These are phyloP conservation scores for Cyberlindnera petersonii DNA, from an alignment of 805 yeast species.

Conservation along the genomic window DNA sequence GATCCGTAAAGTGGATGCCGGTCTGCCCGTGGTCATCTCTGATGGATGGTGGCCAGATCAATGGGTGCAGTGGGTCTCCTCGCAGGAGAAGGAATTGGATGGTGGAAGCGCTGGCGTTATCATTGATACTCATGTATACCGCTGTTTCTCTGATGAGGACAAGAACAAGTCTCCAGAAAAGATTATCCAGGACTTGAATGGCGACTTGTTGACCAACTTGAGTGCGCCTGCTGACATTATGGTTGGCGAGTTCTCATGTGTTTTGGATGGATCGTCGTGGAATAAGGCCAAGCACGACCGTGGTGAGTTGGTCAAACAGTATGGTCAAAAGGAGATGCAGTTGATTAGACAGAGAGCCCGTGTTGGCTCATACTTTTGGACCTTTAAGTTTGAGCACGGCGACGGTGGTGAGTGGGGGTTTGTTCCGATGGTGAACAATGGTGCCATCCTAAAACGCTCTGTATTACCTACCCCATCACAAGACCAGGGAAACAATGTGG, in stretches of 20 bases:
- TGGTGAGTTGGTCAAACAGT: conserved; percentile 51
- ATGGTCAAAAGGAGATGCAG: conserved; percentile 53
- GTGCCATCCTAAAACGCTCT: conserved; percentile 43
- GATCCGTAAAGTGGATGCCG: conserved; percentile 51
- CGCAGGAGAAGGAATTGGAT: conserved; percentile 34
- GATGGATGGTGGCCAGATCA: conserved; percentile 93
- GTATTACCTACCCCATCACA: conserved; percentile 35
- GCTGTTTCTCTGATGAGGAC: conserved; percentile 80
- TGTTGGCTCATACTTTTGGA: conserved; percentile 87
- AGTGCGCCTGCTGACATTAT: conserved; percentile 58
- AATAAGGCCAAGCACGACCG: conserved; percentile 43
- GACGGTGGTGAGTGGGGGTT: conserved; percentile 98
- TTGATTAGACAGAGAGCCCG: conserved; percentile 50
- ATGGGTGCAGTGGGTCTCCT: conserved; percentile 61
- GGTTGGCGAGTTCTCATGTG: conserved; percentile 91
- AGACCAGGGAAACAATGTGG: conserved; percentile 37
- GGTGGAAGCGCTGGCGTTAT: conserved; percentile 52
- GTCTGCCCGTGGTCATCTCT: conserved; percentile 72
- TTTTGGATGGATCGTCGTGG: conserved; percentile 77
- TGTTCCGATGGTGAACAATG: conserved; percentile 64
- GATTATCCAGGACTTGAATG: conserved; percentile 54
- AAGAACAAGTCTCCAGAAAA: conserved; percentile 58
- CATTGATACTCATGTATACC: conserved; percentile 80
- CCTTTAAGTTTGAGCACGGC: conserved; percentile 79
- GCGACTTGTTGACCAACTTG: conserved; percentile 46